Conservation (phyloP, 2,329 filamentous ascomycete genomes). For the Apiospora aurea region DNA sequence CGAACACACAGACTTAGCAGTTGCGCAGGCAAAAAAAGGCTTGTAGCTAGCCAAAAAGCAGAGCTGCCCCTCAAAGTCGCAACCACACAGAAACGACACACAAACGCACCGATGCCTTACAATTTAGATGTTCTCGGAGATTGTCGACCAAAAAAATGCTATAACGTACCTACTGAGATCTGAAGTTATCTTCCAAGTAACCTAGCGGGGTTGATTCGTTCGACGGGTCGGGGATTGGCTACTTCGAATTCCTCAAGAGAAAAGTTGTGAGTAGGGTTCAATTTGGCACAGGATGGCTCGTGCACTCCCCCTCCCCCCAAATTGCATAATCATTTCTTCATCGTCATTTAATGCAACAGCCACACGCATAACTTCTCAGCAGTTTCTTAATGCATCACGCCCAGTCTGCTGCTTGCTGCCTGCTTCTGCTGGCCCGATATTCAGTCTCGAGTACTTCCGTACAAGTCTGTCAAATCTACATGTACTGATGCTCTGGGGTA, state of each 20-base stretch:
- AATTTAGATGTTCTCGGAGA: constrained; percentile 12
- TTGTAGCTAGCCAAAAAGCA: constrained; percentile 18
- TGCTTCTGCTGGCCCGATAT: background rate
- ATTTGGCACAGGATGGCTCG: constrained; percentile 28
- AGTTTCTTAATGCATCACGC: background rate
- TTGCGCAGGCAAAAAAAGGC: constrained; percentile 16
- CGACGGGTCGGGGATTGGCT: constrained; percentile 23
- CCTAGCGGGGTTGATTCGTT: constrained; percentile 29
- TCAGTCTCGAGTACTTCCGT: background rate
- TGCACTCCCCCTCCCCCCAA: constrained; percentile 13
- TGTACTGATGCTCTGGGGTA: constrained; percentile 1
- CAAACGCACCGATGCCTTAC: constrained; percentile 9
- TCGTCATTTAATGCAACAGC: constrained; percentile 13
- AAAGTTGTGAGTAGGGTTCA: constrained; percentile 30
- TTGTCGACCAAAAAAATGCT: constrained; percentile 21
- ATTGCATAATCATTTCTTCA: constrained; percentile 21
- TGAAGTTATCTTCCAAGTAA: constrained; percentile 23
- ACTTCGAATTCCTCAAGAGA: constrained; percentile 23
- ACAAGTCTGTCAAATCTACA: background rate
- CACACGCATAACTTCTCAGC: constrained; percentile 10
- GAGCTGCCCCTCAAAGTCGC: constrained; percentile 5
- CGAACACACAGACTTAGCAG: constrained; percentile 20
- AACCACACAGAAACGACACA: constrained; percentile 13
- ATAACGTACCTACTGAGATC: constrained; percentile 21
- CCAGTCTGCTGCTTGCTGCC: background rate